Percentiles rank a stretch among this genome's conserved stretches.
Conservation (phyloP, 2,329 filamentous ascomycete genomes). For the Zymoseptoria passerinii region DNA sequence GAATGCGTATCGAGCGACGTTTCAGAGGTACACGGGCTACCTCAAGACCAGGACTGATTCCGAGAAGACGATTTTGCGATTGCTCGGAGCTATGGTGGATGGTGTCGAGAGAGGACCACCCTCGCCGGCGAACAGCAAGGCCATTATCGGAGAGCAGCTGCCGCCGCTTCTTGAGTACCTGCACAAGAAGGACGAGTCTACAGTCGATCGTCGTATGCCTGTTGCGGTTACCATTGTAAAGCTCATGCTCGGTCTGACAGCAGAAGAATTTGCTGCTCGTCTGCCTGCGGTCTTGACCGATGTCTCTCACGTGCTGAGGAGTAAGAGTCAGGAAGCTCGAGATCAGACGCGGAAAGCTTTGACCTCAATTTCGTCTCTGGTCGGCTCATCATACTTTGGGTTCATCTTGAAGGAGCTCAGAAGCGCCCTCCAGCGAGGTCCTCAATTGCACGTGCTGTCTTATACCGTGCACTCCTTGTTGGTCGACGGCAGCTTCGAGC, state of each 20-base stretch:
- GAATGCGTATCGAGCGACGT: conserved; percentile 78
- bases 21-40: conserved; percentile 77
- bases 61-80: conserved; percentile 75
- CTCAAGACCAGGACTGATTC: conserved; percentile 70
- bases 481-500: conserved; percentile 62
- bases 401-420: conserved; percentile 91
- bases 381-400: conserved; percentile 75
- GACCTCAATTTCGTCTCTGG: conserved; percentile 68
- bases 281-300: conserved; percentile 82
- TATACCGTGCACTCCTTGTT: conserved; percentile 92
- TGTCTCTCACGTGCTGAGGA: conserved; percentile 85
- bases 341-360: conserved; percentile 87
- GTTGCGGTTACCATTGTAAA: conserved; percentile 85
- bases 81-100: conserved; percentile 76
- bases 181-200: conserved; percentile 88
- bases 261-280: conserved; percentile 61
- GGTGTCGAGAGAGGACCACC: not conserved
- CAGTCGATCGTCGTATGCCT: conserved; percentile 85
- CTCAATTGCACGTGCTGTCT: conserved; percentile 89
- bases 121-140: conserved; percentile 12
- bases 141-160: conserved; percentile 62
- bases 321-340: conserved; percentile 76
- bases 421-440: conserved; percentile 72
- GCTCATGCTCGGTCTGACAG: conserved; percentile 70
- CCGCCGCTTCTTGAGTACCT: conserved; percentile 76